Evolutionary conservation across 805 yeast species (phyloP), one percentile per base, ranked within the genome.

Genomic region (Hagleromyces aurorensis): DNA sequence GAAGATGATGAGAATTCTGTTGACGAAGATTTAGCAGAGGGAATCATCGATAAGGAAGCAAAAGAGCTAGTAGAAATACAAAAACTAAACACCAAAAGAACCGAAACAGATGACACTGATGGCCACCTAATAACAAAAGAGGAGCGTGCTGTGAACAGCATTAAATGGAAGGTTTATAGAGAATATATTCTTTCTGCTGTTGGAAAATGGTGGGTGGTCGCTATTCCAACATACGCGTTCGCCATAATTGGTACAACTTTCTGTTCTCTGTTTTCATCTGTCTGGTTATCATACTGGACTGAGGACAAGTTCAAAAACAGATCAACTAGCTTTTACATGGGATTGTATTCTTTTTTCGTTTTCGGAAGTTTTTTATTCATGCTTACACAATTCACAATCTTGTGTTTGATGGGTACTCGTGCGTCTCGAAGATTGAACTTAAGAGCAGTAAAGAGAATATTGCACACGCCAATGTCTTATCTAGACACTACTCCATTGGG

Each of bases 401-500:
- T 50, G 13, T 55, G 58, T 31, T 38, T 36, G n/a, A 46, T 77
- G 37, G 75, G 69, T 17, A 61, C 67, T 33, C 53, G 69, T 33
- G 74, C 86, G 3, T 64, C 82, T 4, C 69, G 62, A 32, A 52
- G 48, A 23, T 62, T 85, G 47, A 84, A 82, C 45, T 58, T 77
- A 19, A 43, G 44, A 25, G 86, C 94, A 3, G 65, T 78, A 18
- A 57, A 68, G 23, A 68, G 67, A 24, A 62, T 85, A 11, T 58
- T 85, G 36, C 77, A 76, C 37, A 77, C 91, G 1, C 94, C 94
- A 23, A 81, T 83, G 89, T 59, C 78, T 0, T 85, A 70, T 48
- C 71, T 84, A 62, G 95, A 85, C 52, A 75, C 85, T 4, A 80
- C 93, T 0, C 96, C 96, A 2, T 64, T 82, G 57, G 95, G 96